Base-by-base conservation (phyloP, 768 basidiomycete species). In the Podaxis rugospora region DNA sequence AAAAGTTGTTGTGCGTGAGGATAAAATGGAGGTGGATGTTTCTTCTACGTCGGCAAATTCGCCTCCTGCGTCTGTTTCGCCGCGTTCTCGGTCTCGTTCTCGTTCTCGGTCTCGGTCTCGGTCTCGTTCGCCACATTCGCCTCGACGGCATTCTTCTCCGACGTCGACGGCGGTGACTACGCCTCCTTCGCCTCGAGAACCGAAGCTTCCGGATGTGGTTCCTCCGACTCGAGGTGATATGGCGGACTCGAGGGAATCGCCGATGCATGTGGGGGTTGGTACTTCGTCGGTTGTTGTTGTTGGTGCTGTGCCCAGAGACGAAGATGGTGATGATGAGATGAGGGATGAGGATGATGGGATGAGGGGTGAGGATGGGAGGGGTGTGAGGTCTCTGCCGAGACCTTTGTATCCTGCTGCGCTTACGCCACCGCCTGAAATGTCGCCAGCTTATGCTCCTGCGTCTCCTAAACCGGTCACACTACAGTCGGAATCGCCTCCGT, bases 171-270 rank as follows among this genome's bases (percentile, higher is more conserved):
- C 56, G 1, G 40, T 54, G 2, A 53, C 51, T 1, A 58, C 55
- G 1, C 54, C 62, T 1, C 56, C 55, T 7, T 57, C 62, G 13
- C 62, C 62, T 23, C 53, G 54, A 25, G 55, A 44, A 14, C 40
- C 54, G 2, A 62, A 57, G 37, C 35, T 57, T 2, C 61, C 61
- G 2, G 60, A 55, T 61, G 53, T 61, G 1, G 18, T 52, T 7
- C 51, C 57, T 5, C 6, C 23, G 9, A 14, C 40, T 16, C 37
- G 6, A 23, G 7, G 18, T n/a, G 56, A 55, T 11, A 42, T 66
- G 10, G 57, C 57, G 35, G 63, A 63, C 21, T 64, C 59, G 2
- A 55, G 51, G 39, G 55, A 11, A 61, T 69, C 44, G 40, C 65
- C 42, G 47, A 63, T 18, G 37, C 35, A 13, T 60, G 63, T 11